Evolutionary conservation across 2,329 filamentous ascomycete species (phyloP), one percentile per base, ranked within the genome.

Genomic region (Penicillium sp.): DNA sequence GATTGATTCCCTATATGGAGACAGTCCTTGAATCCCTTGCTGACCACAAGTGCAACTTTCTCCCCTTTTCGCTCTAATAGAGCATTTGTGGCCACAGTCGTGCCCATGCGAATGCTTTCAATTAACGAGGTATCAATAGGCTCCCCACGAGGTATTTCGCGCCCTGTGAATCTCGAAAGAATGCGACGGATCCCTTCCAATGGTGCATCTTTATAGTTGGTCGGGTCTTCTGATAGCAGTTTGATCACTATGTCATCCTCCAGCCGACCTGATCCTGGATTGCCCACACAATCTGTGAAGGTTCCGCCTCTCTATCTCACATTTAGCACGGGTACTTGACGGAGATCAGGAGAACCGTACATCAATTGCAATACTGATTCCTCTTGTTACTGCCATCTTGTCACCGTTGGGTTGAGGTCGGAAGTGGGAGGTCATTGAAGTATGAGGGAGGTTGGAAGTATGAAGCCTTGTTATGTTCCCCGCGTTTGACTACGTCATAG

Each of bases 61-160:
- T 96, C 92, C 45, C 92, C 92, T 73, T 96, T 96, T 54, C 92
- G 81, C 74, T 97, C 92, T 2, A 97, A 81, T 52, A 97, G 76
- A 0, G 92, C 92, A 72, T 97, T 97, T 0, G 92, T 97, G 9
- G 92, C 92, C 11, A 97, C 92, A 0, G 92, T 97, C 1, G 92
- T 97, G 43, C 92, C 92, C 92, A 97, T 97, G 45, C 92, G 88
- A 70, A 97, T 96, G 52, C 89, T 92, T 64, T 94, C 90, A 64
- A 97, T 95, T 67, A 86, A 77, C 16, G 86, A 84, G 1, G 92
- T 96, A 71, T 96, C 91, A 8, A 96, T 78, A 1, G 89, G 79
- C 69, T 92, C 80, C 24, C 91, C 91, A 45, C 92, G 86, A 3
- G 90, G 90, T 43, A 95, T 92, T 4, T 93, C 87, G 54, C 83